Evolutionary conservation across 2,329 filamentous ascomycete genomes (phyloP).

Genomic region (Cladophialophora immunda): DNA sequence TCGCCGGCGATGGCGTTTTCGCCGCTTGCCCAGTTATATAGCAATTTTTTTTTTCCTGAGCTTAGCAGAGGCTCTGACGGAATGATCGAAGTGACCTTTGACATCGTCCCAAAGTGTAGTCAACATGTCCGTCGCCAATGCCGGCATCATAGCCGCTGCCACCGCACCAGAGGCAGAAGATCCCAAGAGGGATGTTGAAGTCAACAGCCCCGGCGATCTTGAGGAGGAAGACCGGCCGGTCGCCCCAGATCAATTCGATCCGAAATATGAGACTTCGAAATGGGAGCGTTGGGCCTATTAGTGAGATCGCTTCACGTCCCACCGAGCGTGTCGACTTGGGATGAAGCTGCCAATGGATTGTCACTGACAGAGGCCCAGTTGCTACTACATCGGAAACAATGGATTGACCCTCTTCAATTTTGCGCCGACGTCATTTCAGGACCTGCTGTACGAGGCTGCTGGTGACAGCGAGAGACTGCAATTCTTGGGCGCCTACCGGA

Average conservation of each 20-base stretch:
- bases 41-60: not conserved
- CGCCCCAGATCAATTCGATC: slow-evolving; percentile 65
- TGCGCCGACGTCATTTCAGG: slow-evolving; percentile 71
- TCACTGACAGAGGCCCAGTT: slow-evolving; percentile 24
- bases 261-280: slow-evolving; percentile 60
- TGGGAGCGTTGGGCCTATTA: slow-evolving; percentile 68
- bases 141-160: slow-evolving; percentile 36
- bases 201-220: slow-evolving; percentile 4
- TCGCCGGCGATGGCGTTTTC: slow-evolving; percentile 7
- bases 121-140: slow-evolving; percentile 40
- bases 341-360: not conserved
- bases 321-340: not conserved
- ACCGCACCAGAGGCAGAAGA: slow-evolving; percentile 36
- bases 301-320: not conserved
- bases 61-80: not conserved
- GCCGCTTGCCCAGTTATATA: slow-evolving; percentile 15
- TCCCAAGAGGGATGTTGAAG: slow-evolving; percentile 28
- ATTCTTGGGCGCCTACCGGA: slow-evolving; percentile 66
- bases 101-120: not conserved
- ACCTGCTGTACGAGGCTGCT: slow-evolving; percentile 69
- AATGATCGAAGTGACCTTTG: not conserved
- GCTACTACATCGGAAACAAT: slow-evolving; percentile 74
- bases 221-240: slow-evolving; percentile 52
- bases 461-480: slow-evolving; percentile 60
- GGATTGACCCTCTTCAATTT: slow-evolving; percentile 71